Conservation (phyloP, 805 yeast species). For the Ogataea wickerhamii region DNA sequence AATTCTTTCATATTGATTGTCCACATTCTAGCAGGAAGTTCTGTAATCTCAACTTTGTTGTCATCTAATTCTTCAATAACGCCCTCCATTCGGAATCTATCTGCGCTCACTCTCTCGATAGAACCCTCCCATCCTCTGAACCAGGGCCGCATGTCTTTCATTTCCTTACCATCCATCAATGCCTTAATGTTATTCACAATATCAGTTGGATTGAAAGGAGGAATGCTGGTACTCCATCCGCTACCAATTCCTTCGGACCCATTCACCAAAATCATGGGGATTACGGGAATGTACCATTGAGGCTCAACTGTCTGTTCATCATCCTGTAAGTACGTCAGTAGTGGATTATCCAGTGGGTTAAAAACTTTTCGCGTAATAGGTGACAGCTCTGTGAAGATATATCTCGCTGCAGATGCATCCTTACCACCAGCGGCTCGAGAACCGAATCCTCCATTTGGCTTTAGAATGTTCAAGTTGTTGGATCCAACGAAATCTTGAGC, state of each 20-base stretch:
- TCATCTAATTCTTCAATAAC: slow-evolving; percentile 76
- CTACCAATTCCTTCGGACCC: slow-evolving; percentile 99
- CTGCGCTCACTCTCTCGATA: slow-evolving; percentile 59
- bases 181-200: slow-evolving; percentile 69
- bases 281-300: slow-evolving; percentile 88
- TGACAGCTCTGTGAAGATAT: slow-evolving; percentile 82
- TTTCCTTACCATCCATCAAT: slow-evolving; percentile 68
- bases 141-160: slow-evolving; percentile 85
- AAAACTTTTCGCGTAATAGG: slow-evolving; percentile 74
- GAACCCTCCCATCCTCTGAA: slow-evolving; percentile 92
- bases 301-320: slow-evolving; percentile 96
- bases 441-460: slow-evolving; percentile 96
- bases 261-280: slow-evolving; percentile 92
- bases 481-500: slow-evolving; percentile 96
- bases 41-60: slow-evolving; percentile 81
- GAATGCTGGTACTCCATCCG: slow-evolving; percentile 96
- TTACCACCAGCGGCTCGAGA: slow-evolving; percentile 96
- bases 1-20: slow-evolving; percentile 86
- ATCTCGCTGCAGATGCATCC: slow-evolving; percentile 97
- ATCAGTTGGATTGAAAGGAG: slow-evolving; percentile 84
- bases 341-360: slow-evolving; percentile 73
- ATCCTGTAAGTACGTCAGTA: slow-evolving; percentile 78
- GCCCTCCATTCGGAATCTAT: slow-evolving; percentile 75
- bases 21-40: slow-evolving; percentile 91
- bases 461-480: slow-evolving; percentile 77